Base-by-base conservation (phyloP, 2,329 filamentous ascomycete species). In the Ophiostoma pallidulum region DNA sequence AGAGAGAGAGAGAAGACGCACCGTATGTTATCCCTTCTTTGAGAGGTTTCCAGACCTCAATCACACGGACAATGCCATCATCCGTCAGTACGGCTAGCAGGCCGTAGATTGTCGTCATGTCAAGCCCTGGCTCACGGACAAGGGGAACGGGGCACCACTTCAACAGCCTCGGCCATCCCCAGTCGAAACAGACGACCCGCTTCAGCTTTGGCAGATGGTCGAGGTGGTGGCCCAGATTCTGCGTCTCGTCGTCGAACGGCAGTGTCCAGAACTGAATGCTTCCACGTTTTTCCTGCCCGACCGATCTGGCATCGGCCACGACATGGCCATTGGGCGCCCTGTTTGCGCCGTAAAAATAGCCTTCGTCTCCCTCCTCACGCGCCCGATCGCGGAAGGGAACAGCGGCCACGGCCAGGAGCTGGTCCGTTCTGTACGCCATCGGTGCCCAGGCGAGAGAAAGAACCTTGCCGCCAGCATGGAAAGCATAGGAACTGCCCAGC, bases 231-330 rank as follows among this genome's bases (percentile, higher is more conserved):
- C 13, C 4, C 14, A 6, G 3, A 19, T 8, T 33, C 3, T 26
- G 8, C 22, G 14, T 31, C 8, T 20, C 12, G 1, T 37, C n/a
- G 8, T 59, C 50, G 41, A 78, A 68, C 1, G 60, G 48, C 46
- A 78, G 67, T 43, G 66, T 67, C 72, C 76, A 77, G 19, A 79
- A 57, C 57, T 80, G 75, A 9, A 80, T 61, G 13, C 64, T 63
- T 6, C 74, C 74, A 33, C 38, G 67, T 60, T 35, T 67, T 68
- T 13, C 63, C 62, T 1, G 64, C 59, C 16, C n/a, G n/a, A n/a
- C n/a, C n/a, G n/a, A n/a, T n/a, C n/a, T n/a, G n/a, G n/a, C n/a
- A n/a, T n/a, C n/a, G n/a, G n/a, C n/a, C n/a, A n/a, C n/a, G n/a
- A n/a, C n/a, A n/a, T n/a, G n/a, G n/a, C n/a, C n/a, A n/a, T n/a